Conservation (phyloP, 169 alveolate genomes). For the Plasmodium vinckei region DNA sequence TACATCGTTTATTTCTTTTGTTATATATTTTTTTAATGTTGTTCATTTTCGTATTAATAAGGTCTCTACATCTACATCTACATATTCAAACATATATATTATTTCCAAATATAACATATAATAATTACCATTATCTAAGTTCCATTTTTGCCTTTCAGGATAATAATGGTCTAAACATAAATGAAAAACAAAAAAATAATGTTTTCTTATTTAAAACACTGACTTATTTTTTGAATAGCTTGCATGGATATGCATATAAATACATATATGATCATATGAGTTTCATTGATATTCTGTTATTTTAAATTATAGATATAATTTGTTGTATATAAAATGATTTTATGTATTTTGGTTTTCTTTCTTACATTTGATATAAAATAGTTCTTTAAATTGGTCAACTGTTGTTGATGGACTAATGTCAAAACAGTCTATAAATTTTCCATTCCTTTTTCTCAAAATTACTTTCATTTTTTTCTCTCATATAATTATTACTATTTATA, state of each 20-base stretch:
- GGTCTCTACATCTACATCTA: slow-evolving; percentile 67
- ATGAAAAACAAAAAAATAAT: neutral
- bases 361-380: slow-evolving; percentile 82
- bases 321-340: no score
- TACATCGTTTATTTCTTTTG: neutral
- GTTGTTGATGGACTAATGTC: slow-evolving; percentile 81
- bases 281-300: neutral
- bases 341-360: neutral
- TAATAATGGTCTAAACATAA: slow-evolving; percentile 83
- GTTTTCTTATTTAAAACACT: no score
- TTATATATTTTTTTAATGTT: neutral
- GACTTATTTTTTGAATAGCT: no score
- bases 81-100: neutral
- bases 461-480: slow-evolving; percentile 78
- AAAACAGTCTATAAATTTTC: slow-evolving; percentile 84
- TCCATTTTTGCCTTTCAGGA: slow-evolving; percentile 90
- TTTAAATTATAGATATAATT: neutral
- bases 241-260: no score
- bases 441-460: slow-evolving; percentile 80
- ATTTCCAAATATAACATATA: neutral
- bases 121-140: slow-evolving; percentile 79
- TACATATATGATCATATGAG: no score
- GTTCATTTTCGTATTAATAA: neutral
- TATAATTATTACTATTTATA: neutral
- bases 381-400: slow-evolving; percentile 78